Conservation (phyloP, 805 yeast genomes). For the Candida coleopterorum region DNA sequence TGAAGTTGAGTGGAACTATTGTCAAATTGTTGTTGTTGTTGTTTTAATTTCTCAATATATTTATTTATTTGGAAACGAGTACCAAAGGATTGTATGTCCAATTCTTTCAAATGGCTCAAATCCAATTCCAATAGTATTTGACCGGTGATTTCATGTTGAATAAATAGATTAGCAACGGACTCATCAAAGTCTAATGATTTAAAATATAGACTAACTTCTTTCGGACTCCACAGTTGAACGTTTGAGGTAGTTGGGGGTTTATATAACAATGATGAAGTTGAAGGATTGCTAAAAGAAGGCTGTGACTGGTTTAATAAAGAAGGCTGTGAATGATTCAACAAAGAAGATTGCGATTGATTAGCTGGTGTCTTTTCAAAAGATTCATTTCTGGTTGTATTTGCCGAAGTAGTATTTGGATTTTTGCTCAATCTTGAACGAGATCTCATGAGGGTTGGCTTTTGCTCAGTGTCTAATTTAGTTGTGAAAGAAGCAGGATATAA, state of each 20-base stretch:
- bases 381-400: background rate
- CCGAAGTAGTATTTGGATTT: constrained; percentile 8
- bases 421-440: constrained; percentile 53
- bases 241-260: background rate
- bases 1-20: too few relatives aligned
- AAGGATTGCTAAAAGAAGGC: too few relatives aligned
- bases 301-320: too few relatives aligned
- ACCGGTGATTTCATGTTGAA: constrained; percentile 86
- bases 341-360: too few relatives aligned
- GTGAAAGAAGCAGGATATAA: constrained; percentile 90
- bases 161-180: constrained; percentile 72
- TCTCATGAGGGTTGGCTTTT: constrained; percentile 16
- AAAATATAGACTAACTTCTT: constrained; percentile 79
- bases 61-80: constrained; percentile 89
- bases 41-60: constrained; percentile 72
- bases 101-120: constrained; percentile 78
- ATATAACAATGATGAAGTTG: background rate
- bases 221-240: constrained; percentile 73
- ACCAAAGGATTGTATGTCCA: constrained; percentile 90
- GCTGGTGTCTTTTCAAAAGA: background rate
- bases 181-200: constrained; percentile 67
- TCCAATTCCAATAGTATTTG: constrained; percentile 80
- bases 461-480: constrained; percentile 10
- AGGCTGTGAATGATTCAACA: too few relatives aligned
- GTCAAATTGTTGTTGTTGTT: constrained; percentile 14